Evolutionary conservation across 2,329 filamentous ascomycete genomes (phyloP).

Genomic region (Aspergillus brunneoviolaceus): DNA sequence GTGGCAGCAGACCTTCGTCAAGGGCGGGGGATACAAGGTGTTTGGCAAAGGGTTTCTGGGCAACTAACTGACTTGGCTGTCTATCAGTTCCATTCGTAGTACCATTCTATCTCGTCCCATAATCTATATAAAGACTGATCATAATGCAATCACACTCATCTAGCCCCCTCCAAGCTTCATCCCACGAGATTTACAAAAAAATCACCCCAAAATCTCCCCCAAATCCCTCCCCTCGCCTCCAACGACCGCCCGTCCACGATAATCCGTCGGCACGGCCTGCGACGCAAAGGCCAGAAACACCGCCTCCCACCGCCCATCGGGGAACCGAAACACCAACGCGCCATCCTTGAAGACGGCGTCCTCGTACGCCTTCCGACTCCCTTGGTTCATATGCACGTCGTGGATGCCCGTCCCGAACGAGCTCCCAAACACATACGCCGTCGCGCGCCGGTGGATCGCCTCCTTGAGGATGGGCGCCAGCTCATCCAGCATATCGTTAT

Average conservation of each 20-base stretch:
- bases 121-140: too few species aligned
- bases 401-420: slow-evolving; percentile 15
- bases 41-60: neutral
- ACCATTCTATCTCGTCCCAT: too few species aligned
- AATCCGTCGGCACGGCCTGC: slow-evolving; percentile 19
- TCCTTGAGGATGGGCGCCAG: slow-evolving; percentile 14
- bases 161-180: too few species aligned
- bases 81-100: too few species aligned
- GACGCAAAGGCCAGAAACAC: slow-evolving; percentile 22
- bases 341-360: slow-evolving; percentile 21
- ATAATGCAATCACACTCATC: too few species aligned
- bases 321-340: slow-evolving; percentile 15
- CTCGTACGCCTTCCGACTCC: slow-evolving; percentile 15
- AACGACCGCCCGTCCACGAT: neutral
- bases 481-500: slow-evolving; percentile 38
- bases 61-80: too few species aligned
- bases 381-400: slow-evolving; percentile 25
- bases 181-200: too few species aligned
- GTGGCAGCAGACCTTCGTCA: slow-evolving; percentile 7
- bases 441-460: slow-evolving; percentile 12
- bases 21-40: neutral
- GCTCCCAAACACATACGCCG: slow-evolving; percentile 18
- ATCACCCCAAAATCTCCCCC: neutral
- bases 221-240: neutral
- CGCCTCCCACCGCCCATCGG: slow-evolving; percentile 13